Base-by-base conservation (phyloP, 208 protist species). In the Trypanosoma melophagium region DNA sequence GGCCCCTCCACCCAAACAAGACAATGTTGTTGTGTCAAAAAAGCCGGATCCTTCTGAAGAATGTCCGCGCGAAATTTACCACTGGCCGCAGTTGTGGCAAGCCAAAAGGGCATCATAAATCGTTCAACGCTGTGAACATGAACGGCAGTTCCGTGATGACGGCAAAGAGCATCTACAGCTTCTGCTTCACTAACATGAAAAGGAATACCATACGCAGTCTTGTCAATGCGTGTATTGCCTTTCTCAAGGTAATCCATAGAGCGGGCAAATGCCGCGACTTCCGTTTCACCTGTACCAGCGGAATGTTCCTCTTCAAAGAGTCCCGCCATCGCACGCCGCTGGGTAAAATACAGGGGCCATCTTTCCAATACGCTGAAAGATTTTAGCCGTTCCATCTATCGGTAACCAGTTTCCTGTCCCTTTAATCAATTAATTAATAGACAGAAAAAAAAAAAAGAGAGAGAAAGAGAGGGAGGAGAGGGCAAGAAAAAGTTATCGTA, bases 51-150 rank as follows among this genome's bases (percentile, higher is more conserved):
- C n/a, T 73, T 77, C 74, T 94, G 87, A 24, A 94, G 77, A 14
- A 96, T 40, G 25, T 96, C 86, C 0, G 80, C 90, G 45, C 74
- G 72, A 68, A 96, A 96, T 56, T 60, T 84, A 24, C 90, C 90
- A 17, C 76, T 67, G 5, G 84, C 86, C 25, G 86, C 74, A 28
- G 90, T 96, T 38, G 75, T 61, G 2, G 73, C 69, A 41, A 96
- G 75, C 88, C 90, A 96, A 72, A 96, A 94, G 17, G 90, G 90
- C 78, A 96, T 81, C 71, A 96, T 66, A 56, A 86, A 88, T 28
- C 84, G 78, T 62, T 96, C 80, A 25, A 86, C 74, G 1, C 63
- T 71, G 71, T 88, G 79, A 28, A 92, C 72, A 72, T 84, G 76
- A 1, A 96, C 87, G 8, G 79, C 62, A 10, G 81, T 77, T 31